Percentiles rank a stretch among this genome's conserved stretches.
phyloP scores from a whole-genome alignment of 495 filamentous ascomycete species.

The Penicillium malachiteum region DNA sequence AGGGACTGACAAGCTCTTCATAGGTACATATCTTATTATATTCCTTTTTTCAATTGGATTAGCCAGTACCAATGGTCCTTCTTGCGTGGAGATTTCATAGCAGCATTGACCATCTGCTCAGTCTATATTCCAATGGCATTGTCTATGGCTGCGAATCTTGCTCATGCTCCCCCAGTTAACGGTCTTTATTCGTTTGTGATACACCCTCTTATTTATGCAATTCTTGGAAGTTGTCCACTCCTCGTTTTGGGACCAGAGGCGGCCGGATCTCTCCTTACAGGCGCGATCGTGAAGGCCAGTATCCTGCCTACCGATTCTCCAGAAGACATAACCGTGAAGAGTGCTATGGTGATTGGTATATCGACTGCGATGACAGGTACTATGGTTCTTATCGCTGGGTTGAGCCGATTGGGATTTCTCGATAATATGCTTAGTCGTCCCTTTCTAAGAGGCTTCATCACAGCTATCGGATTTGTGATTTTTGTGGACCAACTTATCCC shows the following conservation, averaged over 20 bases:
- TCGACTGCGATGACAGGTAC: conserved; percentile 83
- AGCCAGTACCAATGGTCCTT: conserved; percentile 77
- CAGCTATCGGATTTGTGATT: conserved; percentile 93
- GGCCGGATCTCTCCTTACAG: conserved; percentile 85
- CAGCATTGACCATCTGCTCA: conserved; percentile 85
- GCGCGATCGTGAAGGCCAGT: conserved; percentile 77
- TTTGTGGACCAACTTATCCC: conserved; percentile 92
- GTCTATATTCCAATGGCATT: conserved; percentile 98
- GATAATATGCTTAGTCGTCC: conserved; percentile 92
- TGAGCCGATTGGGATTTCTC: conserved; percentile 85
- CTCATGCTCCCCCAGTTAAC: conserved; percentile 88
- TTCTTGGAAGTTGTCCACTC: conserved; percentile 85
- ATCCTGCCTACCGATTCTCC: conserved; percentile 64
- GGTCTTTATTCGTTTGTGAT: conserved; percentile 95
- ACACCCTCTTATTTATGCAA: conserved; percentile 84
- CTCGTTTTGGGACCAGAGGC: conserved; percentile 97
- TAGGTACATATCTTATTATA: conserved; percentile 91
- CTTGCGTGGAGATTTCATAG: conserved; percentile 81
- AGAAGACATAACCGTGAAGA: conserved; percentile 68
- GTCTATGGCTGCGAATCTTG: conserved; percentile 89
- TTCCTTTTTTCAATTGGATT: conserved; percentile 88
- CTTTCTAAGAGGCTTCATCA: conserved; percentile 93
- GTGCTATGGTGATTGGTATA: conserved; percentile 84
- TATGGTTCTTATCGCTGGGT: conserved; percentile 79
- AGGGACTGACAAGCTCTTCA: conserved; percentile 17